Conservation (phyloP, 305 asterid genomes). For the Solanum chacoense region DNA sequence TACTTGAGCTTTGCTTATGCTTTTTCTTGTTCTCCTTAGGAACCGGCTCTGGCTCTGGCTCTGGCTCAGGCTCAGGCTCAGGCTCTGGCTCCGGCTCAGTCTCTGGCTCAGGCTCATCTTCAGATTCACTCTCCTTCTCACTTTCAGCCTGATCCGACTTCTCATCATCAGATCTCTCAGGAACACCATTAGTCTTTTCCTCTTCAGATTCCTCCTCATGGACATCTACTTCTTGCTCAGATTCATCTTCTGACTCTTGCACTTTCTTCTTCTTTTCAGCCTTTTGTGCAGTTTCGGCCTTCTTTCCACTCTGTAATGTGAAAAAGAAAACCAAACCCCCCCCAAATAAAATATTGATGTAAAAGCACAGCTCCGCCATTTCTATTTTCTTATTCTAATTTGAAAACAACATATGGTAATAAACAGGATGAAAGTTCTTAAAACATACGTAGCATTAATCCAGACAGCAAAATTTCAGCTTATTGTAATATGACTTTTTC, state of each 20-base stretch:
- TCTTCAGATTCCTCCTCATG: conserved; percentile 32
- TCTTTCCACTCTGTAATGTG: conserved; percentile 40
- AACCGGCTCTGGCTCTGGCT: neutral
- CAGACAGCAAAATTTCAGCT: neutral
- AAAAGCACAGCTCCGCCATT: neutral
- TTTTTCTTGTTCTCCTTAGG: conserved; percentile 28
- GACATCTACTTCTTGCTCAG: conserved; percentile 40
- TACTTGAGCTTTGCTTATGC: conserved; percentile 13
- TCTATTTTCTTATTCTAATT: neutral
- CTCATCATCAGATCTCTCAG: conserved; percentile 56
- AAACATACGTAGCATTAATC: neutral
- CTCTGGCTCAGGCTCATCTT: conserved; percentile 21
- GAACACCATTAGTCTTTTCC: conserved; percentile 28
- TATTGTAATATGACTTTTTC: neutral
- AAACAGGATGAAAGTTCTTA: neutral
- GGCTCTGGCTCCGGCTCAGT: neutral
- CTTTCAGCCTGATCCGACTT: conserved; percentile 51
- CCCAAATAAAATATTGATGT: neutral
- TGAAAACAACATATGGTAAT: neutral
- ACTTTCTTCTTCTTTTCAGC: conserved; percentile 30
- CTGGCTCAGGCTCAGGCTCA: rapidly evolving
- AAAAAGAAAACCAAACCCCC: neutral
- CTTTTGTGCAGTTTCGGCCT: conserved; percentile 31
- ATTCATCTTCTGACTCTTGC: conserved; percentile 51
- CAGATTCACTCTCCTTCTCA: conserved; percentile 42